phyloP scores from a whole-genome alignment of 2,329 filamentous ascomycete species.

The Colletotrichum cuscutae region DNA sequence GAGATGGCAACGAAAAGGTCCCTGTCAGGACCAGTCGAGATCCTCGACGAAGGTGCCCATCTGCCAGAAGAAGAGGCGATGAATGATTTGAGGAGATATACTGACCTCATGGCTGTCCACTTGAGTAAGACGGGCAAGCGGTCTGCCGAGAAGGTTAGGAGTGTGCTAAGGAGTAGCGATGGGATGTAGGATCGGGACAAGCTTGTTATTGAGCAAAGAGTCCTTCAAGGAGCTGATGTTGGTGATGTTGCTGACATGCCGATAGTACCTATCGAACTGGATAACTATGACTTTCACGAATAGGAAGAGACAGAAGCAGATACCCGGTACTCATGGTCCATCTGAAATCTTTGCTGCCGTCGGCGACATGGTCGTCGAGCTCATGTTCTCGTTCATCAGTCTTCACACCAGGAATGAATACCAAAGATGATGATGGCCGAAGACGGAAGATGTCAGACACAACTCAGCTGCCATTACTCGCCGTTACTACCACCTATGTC shows the following conservation, averaged over 20 bases:
- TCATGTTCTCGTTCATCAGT: not conserved
- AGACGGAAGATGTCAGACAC: not conserved
- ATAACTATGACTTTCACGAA: not conserved
- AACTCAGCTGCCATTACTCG: not conserved
- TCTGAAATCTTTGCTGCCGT: not conserved
- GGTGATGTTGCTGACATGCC: not conserved
- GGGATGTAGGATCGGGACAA: conserved; percentile 48
- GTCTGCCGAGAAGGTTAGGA: conserved; percentile 58
- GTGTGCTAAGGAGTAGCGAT: conserved; percentile 59
- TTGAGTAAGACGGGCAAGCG: conserved; percentile 60
- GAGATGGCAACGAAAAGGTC: conserved; percentile 51
- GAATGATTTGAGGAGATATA: conserved; percentile 53
- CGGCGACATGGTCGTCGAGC: not conserved
- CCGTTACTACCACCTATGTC: not conserved
- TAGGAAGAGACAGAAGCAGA: not conserved
- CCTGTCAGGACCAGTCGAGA: conserved; percentile 41
- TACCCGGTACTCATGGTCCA: not conserved
- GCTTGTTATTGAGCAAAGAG: conserved; percentile 21
- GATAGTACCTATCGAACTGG: not conserved
- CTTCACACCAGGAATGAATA: not conserved
- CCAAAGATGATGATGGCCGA: not conserved
- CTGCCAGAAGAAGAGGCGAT: conserved; percentile 42
- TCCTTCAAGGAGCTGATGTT: too few species aligned
- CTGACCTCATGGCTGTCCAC: conserved; percentile 58
- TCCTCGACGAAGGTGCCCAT: conserved; percentile 30